phyloP scores from a whole-genome alignment of 1,284 basidiomycete genomes.

The Earliella scabrosa region DNA sequence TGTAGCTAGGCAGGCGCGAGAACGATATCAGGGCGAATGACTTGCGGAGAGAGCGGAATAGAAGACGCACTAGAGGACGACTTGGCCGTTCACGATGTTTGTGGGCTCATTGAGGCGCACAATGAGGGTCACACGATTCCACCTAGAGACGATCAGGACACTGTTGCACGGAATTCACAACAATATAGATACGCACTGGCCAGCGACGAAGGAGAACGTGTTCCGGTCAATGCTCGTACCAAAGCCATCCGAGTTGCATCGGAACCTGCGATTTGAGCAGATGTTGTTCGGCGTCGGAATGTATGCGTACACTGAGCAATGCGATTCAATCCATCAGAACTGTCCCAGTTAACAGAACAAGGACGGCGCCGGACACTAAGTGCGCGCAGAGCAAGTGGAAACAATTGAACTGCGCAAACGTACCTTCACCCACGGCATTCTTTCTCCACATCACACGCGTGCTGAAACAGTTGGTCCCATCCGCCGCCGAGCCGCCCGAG shows the following conservation, averaged over 20 bases:
- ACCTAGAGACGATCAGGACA: too few species aligned
- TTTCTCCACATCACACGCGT: slow-evolving; percentile 51
- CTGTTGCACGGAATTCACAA: too few species aligned
- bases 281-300: slow-evolving; percentile 30
- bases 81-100: slow-evolving; percentile 33
- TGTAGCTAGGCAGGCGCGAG: slow-evolving; percentile 28
- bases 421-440: slow-evolving; percentile 47
- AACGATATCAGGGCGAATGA: neutral
- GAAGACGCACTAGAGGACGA: slow-evolving; percentile 33
- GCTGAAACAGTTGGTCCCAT: slow-evolving; percentile 50
- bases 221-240: slow-evolving; percentile 47
- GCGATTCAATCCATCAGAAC: neutral
- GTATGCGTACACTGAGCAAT: slow-evolving; percentile 40
- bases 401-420: slow-evolving; percentile 9
- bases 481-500: slow-evolving; percentile 44
- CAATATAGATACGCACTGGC: slow-evolving; percentile 48
- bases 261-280: slow-evolving; percentile 29
- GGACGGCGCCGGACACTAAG: too few species aligned
- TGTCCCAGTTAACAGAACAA: too few species aligned
- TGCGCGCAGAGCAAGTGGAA: neutral
- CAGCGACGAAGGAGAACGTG: slow-evolving; percentile 44
- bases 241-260: slow-evolving; percentile 46
- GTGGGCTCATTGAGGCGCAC: slow-evolving; percentile 34
- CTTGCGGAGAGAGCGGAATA: neutral
- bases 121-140: slow-evolving; percentile 35